Conservation (phyloP, 2,329 filamentous ascomycete genomes). For the Zymoseptoria pseudotritici region DNA sequence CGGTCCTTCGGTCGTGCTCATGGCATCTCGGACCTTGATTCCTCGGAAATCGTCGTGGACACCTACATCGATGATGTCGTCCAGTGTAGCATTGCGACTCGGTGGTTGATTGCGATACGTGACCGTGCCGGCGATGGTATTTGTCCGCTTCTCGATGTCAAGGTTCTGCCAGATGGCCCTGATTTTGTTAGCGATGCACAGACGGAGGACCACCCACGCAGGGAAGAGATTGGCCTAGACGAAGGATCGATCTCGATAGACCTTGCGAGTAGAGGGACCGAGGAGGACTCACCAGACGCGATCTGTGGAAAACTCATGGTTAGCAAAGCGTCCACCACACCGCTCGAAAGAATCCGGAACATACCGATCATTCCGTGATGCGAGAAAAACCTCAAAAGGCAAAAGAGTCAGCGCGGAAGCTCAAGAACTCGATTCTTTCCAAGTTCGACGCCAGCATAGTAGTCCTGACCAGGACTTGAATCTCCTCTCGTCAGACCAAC, state of each 20-base stretch:
- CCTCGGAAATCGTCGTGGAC: slow-evolving; percentile 2
- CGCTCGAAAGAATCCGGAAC: neutral
- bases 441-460: neutral
- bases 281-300: neutral
- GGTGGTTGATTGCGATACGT: slow-evolving; percentile 11
- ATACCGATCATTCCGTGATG: neutral
- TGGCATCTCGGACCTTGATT: slow-evolving; percentile 12
- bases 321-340: neutral
- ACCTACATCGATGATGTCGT: slow-evolving; percentile 14
- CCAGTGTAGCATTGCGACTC: slow-evolving; percentile 11
- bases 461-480: neutral
- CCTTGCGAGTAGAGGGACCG: neutral
- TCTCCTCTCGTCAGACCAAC: neutral
- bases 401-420: neutral
- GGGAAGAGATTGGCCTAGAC: neutral
- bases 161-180: slow-evolving; percentile 47
- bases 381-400: neutral
- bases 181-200: slow-evolving; percentile 29
- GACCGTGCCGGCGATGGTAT: slow-evolving; percentile 9
- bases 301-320: neutral
- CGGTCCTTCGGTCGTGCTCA: slow-evolving; percentile 11
- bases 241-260: neutral
- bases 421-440: neutral
- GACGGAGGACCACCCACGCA: no score
- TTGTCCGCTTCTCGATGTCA: slow-evolving; percentile 30